Base-by-base conservation (phyloP, 768 basidiomycete genomes). In the Naganishia kalamii region DNA sequence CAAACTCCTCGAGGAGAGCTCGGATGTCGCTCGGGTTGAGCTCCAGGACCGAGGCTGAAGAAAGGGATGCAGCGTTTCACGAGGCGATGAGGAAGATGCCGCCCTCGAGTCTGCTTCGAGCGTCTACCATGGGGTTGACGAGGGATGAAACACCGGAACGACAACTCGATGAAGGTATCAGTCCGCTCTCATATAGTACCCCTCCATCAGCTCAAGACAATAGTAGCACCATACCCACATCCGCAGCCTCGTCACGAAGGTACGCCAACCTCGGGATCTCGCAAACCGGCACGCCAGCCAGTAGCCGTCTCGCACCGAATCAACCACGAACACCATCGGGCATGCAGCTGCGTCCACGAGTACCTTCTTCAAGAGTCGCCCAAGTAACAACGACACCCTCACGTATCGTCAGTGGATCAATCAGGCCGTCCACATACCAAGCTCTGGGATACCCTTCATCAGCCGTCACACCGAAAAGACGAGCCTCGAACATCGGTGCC, bases 11-110 rank as follows among this genome's bases (percentile, higher is more conserved):
- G 73, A 27, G 67, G 70, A 17, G 66, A 69, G 29, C n/a, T n/a
- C n/a, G 72, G 69, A 7, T 72, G 71, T 10, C 72, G 72, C 25
- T 70, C 68, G 10, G 70, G 70, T n/a, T 63, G 35, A 17, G 51
- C 23, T 51, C 33, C 30, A 41, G 64, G 50, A 19, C 61, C 2
- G 57, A 65, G 32, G 74, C 74, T 48, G 68, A 70, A 1, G 69
- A 68, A 13, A 70, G 72, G 69, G 70, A 71, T 30, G 65, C 61
- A 17, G 75, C 71, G 0, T 65, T 76, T 15, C 68, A 72, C 37
- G 73, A 76, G 65, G 72, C 66, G 0, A 63, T 76, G 29, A 49
- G 67, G 37, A 61, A 61, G 35, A 66, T 72, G 33, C 74, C 76
- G 13, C 74, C 74, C 5, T 70, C 70, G 23, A 68, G 49, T n/a